Base-by-base conservation (phyloP, 2,329 filamentous ascomycete genomes). In the Mycogone perniciosa region DNA sequence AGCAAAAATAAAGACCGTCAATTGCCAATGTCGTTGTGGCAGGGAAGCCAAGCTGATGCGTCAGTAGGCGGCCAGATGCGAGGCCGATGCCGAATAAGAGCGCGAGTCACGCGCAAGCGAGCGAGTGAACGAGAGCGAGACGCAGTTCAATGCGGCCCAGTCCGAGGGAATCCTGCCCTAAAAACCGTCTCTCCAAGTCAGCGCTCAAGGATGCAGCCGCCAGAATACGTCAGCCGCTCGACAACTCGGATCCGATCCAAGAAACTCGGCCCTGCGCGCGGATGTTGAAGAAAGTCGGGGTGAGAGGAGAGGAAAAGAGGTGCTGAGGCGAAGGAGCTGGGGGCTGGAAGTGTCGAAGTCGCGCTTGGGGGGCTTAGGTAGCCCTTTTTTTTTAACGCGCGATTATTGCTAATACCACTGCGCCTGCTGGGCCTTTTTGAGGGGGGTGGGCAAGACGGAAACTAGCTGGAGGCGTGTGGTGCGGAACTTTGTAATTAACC, bases 301-400 rank as follows among this genome's bases (percentile, higher is more conserved):
- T 33, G 34, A 38, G 46, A 50, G 46, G 42, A 40, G 42, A 50
- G 51, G 20, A 20, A 50, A 42, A 50, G 40, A 46, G 46, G 51
- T 53, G 51, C 45, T 20, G 46, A 53, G 51, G 53, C 41, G 38
- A 51, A 54, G 46, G 55, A 53, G 46, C 42, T 38, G 49, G 51
- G 46, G 53, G 57, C 56, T 52, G 51, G 46, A 45, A 50, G 51
- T 45, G 41, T 49, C 46, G 34, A 39, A 44, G 62, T 51, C 51
- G 51, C 62, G 62, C 51, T 53, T 53, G 51, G 51, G 50, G 51
- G 51, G 51, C 51, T 50, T 53, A 53, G 46, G 48, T 48, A 48
- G 46, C 44, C 45, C 52, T 54, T 52, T 55, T 49, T 55, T 47
- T 55, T 57, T 65, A 44, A 53, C 54, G 56, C 56, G 56, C 54